Evolutionary conservation across 306 rosid species (phyloP).

Genomic region (Abrus precatorius): DNA sequence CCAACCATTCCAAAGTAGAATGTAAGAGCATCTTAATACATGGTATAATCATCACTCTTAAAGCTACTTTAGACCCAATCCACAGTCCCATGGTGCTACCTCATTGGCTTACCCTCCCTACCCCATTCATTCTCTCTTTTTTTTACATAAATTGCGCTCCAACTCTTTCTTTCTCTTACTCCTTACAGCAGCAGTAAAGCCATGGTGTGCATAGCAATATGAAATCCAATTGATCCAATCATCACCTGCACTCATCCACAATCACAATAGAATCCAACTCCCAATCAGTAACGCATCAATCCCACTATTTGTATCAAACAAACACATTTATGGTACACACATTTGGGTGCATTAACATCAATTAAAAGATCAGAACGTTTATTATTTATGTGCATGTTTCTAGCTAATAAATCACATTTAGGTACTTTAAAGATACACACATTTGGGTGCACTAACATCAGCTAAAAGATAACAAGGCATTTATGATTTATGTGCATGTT

Average conservation of each 20-base stretch:
- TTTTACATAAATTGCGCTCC: conserved; percentile 46
- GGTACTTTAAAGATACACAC: neutral
- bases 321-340: conserved; percentile 16
- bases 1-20: conserved; percentile 69
- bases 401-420: neutral
- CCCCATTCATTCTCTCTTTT: conserved; percentile 36
- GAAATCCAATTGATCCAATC: conserved; percentile 63
- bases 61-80: conserved; percentile 68
- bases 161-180: conserved; percentile 42
- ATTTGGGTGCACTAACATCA: conserved; percentile 21
- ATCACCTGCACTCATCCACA: conserved; percentile 70
- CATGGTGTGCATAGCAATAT: conserved; percentile 54
- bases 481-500: neutral
- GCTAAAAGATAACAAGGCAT: neutral
- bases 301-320: conserved; percentile 10
- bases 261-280: conserved; percentile 40
- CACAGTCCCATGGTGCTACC: conserved; percentile 25
- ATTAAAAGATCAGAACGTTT: neutral
- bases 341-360: conserved; percentile 18
- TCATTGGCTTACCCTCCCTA: conserved; percentile 40
- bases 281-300: conserved; percentile 55
- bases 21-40: conserved; percentile 67
- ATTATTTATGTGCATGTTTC: neutral
- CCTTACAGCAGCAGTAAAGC: conserved; percentile 60
- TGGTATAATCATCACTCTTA: conserved; percentile 71